Evolutionary conservation across 1,284 basidiomycete species (phyloP).

Genomic region (Ustilago lituana): DNA sequence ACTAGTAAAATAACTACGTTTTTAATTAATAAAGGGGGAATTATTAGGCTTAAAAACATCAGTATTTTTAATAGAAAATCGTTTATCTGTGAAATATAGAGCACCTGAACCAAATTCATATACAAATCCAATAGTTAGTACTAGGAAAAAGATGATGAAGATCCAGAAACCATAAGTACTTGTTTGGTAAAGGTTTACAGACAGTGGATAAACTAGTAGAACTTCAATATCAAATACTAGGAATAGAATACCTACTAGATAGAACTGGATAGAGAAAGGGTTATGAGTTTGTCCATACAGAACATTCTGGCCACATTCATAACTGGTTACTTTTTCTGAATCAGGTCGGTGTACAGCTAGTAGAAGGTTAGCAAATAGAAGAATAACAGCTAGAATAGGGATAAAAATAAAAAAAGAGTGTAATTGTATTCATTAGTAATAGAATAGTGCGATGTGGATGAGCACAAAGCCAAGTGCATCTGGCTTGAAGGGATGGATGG

Average conservation of each 20-base stretch:
- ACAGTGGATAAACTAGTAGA: conserved; percentile 13
- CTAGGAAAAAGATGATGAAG: conserved; percentile 24
- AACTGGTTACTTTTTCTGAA: conserved; percentile 15
- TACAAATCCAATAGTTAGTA: conserved; percentile 38
- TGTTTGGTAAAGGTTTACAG: conserved; percentile 29
- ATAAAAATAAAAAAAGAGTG: conserved; percentile 24
- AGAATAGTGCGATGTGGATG: conserved; percentile 1
- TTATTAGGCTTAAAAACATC: too few relatives aligned
- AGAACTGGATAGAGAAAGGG: conserved; percentile 11
- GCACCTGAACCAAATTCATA: conserved; percentile 35
- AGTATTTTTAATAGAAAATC: background rate
- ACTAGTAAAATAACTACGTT: too few relatives aligned
- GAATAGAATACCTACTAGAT: conserved; percentile 12
- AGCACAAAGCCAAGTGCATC: background rate
- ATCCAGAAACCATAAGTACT: conserved; percentile 28
- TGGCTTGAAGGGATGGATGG: background rate
- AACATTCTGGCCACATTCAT: too few relatives aligned
- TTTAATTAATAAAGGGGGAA: too few relatives aligned
- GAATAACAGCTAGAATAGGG: conserved; percentile 10
- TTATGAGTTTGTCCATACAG: conserved; percentile 15
- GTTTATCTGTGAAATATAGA: conserved; percentile 41
- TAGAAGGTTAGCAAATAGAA: conserved; percentile 8
- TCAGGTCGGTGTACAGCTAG: conserved; percentile 19
- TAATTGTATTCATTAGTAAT: conserved; percentile 34
- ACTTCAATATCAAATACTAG: conserved; percentile 10